Percentiles rank a stretch among this genome's conserved stretches.
Evolutionary conservation across 495 filamentous ascomycete genomes (phyloP).

Genomic region (Annulohypoxylon nitens): DNA sequence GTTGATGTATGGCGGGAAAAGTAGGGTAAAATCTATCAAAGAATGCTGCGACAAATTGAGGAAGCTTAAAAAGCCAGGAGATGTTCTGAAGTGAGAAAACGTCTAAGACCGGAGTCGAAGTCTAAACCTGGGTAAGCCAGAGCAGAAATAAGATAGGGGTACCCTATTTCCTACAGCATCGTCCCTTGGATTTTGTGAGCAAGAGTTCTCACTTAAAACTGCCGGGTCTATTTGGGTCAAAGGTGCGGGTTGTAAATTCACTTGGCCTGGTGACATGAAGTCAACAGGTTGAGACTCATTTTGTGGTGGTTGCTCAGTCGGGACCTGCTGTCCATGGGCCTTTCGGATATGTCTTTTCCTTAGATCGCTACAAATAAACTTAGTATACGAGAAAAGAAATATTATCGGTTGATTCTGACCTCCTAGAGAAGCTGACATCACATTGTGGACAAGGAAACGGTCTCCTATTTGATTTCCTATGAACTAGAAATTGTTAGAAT

Average conservation of each 20-base stretch:
- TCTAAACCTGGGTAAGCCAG: neutral
- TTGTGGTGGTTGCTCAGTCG: neutral
- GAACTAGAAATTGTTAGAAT: neutral
- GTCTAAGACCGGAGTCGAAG: neutral
- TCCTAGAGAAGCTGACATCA: slow-evolving; percentile 7
- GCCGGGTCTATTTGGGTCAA: neutral
- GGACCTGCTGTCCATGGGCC: neutral
- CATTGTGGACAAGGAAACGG: slow-evolving; percentile 2
- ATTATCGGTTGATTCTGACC: neutral
- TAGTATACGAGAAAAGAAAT: neutral
- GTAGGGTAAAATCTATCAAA: slow-evolving; percentile 10
- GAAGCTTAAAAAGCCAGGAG: slow-evolving; percentile 3
- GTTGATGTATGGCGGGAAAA: neutral
- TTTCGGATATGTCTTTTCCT: slow-evolving; percentile 11
- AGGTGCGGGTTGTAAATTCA: neutral
- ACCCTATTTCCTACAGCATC: neutral
- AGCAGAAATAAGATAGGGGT: neutral
- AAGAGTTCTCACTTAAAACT: neutral
- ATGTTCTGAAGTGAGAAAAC: neutral
- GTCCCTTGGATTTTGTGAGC: neutral
- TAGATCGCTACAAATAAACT: neutral
- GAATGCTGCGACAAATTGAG: slow-evolving; percentile 4
- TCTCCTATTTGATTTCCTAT: slow-evolving; percentile 8
- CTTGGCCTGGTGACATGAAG: neutral
- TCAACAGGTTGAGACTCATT: neutral